phyloP scores from a whole-genome alignment of 495 filamentous ascomycete genomes.

The Letharia columbiana region DNA sequence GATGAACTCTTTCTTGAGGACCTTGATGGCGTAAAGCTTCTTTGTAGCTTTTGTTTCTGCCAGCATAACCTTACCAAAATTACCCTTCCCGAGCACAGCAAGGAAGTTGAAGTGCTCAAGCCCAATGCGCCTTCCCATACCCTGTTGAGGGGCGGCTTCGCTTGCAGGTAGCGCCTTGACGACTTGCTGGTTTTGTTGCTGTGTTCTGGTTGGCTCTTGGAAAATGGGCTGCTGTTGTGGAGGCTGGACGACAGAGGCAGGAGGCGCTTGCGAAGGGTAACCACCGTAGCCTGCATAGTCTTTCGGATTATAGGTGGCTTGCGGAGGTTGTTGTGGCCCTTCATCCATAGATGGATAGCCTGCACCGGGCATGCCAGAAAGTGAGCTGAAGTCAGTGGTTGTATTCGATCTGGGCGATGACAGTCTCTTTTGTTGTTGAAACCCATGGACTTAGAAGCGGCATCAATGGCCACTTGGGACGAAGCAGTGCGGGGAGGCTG shows the following conservation, averaged over 20 bases:
- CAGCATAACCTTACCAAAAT: constrained; percentile 99
- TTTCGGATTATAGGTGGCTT: constrained; percentile 63
- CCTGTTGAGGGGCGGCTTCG: constrained; percentile 51
- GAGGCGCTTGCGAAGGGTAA: constrained; percentile 34
- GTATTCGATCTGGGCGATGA: constrained; percentile 23
- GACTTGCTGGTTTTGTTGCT: constrained; percentile 26
- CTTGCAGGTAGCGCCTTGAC: constrained; percentile 28
- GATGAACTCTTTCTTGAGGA: constrained; percentile 99
- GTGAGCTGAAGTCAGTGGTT: constrained; percentile 34
- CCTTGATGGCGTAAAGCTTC: constrained; percentile 96
- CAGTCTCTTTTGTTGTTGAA: constrained; percentile 33
- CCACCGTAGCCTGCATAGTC: constrained; percentile 57
- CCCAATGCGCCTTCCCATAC: constrained; percentile 72
- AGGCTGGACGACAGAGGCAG: constrained; percentile 27
- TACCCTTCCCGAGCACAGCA: constrained; percentile 96
- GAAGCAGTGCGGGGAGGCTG: constrained; percentile 38
- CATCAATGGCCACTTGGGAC: constrained; percentile 39
- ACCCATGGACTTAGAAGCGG: constrained; percentile 37
- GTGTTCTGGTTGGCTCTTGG: constrained; percentile 33
- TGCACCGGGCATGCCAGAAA: constrained; percentile 32
- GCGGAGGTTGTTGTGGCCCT: constrained; percentile 41
- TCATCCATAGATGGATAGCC: constrained; percentile 27
- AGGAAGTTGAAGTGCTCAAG: constrained; percentile 99
- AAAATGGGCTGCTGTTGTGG: constrained; percentile 30
- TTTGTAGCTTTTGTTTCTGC: constrained; percentile 90